Evolutionary conservation across 1,139 yeast genomes (phyloP).

Genomic region (Magnusiomyces ingens): DNA sequence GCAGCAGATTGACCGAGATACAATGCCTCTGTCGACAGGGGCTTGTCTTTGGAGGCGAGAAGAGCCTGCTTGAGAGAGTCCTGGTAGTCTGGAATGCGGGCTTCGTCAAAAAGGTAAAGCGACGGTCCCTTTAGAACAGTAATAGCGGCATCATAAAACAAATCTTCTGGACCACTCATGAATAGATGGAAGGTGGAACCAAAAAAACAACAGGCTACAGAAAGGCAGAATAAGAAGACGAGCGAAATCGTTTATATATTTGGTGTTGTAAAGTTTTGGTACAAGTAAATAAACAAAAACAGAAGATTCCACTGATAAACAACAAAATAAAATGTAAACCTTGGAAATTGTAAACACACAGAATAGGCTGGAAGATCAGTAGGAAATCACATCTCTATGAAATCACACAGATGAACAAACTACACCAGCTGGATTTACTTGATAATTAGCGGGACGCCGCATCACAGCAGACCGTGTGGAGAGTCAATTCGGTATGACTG

Average conservation of each 20-base stretch:
- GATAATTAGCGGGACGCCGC: no score
- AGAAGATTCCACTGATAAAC: no score
- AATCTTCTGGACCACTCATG: slow-evolving; percentile 1
- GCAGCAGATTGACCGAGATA: not conserved
- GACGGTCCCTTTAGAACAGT: slow-evolving; percentile 1
- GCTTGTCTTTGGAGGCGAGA: not conserved
- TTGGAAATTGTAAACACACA: no score
- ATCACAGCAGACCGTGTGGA: no score
- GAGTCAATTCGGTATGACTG: no score
- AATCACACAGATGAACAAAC: not conserved
- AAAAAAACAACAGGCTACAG: not conserved
- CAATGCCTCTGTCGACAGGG: not conserved
- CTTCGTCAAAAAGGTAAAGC: not conserved
- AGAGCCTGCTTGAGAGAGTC: not conserved
- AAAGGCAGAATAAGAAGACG: not conserved
- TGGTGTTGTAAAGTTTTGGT: not conserved
- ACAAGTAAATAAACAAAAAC: not conserved
- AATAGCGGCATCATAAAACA: slow-evolving; percentile 1
- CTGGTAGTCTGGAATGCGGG: not conserved
- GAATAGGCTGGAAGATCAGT: not conserved
- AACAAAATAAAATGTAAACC: no score
- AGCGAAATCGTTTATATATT: not conserved
- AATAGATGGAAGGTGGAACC: not conserved
- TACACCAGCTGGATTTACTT: no score
- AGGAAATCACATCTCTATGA: not conserved